Base-by-base conservation (phyloP, 2,329 filamentous ascomycete genomes). In the Xylariales sp. region DNA sequence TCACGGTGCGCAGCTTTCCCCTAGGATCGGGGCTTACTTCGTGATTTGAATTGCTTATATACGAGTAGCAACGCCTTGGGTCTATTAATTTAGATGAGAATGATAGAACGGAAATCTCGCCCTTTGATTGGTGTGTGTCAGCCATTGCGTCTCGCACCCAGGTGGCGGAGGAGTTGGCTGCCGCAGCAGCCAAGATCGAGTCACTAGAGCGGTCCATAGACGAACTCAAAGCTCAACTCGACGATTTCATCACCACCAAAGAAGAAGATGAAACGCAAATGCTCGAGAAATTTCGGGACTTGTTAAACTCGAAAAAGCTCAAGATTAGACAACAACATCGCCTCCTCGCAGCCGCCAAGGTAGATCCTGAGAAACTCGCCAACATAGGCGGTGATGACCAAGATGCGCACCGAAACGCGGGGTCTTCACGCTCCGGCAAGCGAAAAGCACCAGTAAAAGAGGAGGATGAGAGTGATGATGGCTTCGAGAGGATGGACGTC, bases 291-390 rank as follows among this genome's bases (percentile, higher is more conserved):
- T 93, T 93, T 73, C 85, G 87, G 62, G 83, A 87, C 63, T 81
- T 95, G 1, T 81, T 94, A 1, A 94, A 94, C 73, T 88, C 91
- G 77, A 95, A 95, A 81, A 94, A 94, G 79, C 82, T 90, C 60
- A 94, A 92, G 79, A 94, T 94, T 57, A 82, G 92, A 50, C 87
- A 93, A 73, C 91, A 93, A 79, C 89, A 91, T 73, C 85, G 86
- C 46, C 79, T 91, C 23, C 79, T 93, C 30, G 78, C 81, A 3
- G 72, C 80, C 1, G 83, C 82, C 3, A 83, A 85, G 61, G 76
- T 83, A 43, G 80, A 83, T 36, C 74, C 78, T 14, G 74, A 76
- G 53, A 79, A 75, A 62, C 65, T 79, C n/a, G 75, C 77, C 69
- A 77, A 78, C 49, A 69, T 78, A 65, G 69, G 73, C 68, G 71